These are phyloP conservation scores for Rhizopogon vinicolor DNA, from an alignment of 768 basidiomycete species.

Conservation along the genomic window DNA sequence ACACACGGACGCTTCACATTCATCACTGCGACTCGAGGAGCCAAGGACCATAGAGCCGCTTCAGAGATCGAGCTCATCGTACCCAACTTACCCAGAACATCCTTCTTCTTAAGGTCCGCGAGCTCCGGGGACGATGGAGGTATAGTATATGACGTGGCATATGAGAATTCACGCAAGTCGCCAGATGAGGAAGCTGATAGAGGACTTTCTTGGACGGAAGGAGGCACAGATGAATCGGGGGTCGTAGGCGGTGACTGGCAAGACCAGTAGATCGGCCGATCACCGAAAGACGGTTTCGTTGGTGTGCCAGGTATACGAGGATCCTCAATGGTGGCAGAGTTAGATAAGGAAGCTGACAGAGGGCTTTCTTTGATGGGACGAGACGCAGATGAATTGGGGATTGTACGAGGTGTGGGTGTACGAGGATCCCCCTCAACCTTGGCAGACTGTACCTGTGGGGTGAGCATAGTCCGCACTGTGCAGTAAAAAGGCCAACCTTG, in stretches of 20 bases:
- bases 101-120: conserved; percentile 5
- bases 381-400: background rate
- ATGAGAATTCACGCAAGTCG: conserved; percentile 27
- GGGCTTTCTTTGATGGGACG: conserved; percentile 3
- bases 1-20: background rate
- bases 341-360: conserved; percentile 6
- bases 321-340: too few relatives aligned
- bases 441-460: too few relatives aligned
- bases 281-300: conserved; percentile 1
- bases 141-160: conserved; percentile 26
- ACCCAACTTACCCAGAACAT: background rate
- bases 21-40: background rate
- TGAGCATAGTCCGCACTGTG: background rate
- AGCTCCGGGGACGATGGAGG: conserved; percentile 22
- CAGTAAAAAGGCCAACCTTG: background rate
- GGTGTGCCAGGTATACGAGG: background rate
- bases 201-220: conserved; percentile 3
- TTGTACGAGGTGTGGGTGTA: background rate
- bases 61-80: background rate
- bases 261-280: conserved; percentile 5
- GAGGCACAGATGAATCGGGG: background rate
- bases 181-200: conserved; percentile 10
- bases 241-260: conserved; percentile 7
- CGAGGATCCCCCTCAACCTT: background rate
- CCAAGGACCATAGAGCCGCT: background rate